Percentiles rank a stretch among this genome's conserved stretches.
These are phyloP conservation scores for Calonectria pseudoreteaudii DNA, from an alignment of 2,329 filamentous ascomycete species.

Conservation along the genomic window DNA sequence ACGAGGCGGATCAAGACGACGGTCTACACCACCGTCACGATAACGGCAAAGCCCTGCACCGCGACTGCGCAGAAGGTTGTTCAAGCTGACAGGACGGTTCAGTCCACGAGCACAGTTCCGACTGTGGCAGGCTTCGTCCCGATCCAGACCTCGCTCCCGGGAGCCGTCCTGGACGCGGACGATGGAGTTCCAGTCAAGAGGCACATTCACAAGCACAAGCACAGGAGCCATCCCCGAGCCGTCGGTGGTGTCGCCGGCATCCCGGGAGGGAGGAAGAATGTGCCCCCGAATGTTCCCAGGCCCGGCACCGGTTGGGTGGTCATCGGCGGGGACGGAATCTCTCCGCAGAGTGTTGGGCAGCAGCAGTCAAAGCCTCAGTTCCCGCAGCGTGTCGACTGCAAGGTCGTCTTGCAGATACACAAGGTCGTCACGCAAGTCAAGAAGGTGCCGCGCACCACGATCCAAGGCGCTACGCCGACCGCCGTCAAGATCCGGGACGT, in stretches of 20 bases:
- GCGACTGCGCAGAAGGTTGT: background rate
- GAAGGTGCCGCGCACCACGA: background rate
- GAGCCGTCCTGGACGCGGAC: background rate
- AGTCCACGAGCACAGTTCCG: background rate
- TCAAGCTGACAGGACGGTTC: background rate
- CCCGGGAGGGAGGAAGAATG: too few relatives aligned
- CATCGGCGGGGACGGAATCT: background rate
- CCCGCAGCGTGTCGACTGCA: background rate
- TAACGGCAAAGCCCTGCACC: background rate
- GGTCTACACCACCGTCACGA: background rate
- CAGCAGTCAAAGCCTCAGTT: background rate
- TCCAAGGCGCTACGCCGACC: background rate
- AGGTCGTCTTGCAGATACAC: background rate
- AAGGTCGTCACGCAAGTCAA: background rate
- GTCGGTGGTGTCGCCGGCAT: too few relatives aligned
- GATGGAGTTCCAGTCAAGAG: background rate
- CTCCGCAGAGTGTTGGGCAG: background rate
- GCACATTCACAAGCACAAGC: background rate
- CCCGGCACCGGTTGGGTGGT: background rate
- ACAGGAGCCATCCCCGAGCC: background rate
- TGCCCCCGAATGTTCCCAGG: background rate
- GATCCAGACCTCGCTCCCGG: background rate
- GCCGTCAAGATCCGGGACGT: background rate
- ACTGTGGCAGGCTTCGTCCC: background rate
- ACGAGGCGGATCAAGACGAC: background rate